Conservation (phyloP, 441 rosid genomes). For the Eutrema salsugineum region DNA sequence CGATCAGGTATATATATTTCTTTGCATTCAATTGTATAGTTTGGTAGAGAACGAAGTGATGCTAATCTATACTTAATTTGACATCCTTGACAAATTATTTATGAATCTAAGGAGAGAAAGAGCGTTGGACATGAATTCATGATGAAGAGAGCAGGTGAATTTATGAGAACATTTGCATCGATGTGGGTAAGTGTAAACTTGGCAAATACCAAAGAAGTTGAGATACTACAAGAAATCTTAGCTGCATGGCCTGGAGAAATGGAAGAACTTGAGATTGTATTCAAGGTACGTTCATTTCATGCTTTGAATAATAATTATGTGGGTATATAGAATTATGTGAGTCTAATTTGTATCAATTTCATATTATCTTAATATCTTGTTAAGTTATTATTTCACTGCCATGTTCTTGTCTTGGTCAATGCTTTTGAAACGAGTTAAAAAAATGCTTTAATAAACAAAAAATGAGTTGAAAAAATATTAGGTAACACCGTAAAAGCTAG, state of each 20-base stretch:
- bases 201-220: no score
- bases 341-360: no score
- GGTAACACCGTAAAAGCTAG: no score
- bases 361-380: no score
- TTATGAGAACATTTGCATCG: neutral
- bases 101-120: neutral
- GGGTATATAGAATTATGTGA: neutral
- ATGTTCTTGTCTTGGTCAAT: no score
- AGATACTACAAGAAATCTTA: neutral
- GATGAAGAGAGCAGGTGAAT: neutral
- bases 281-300: neutral
- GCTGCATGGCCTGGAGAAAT: neutral
- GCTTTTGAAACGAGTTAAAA: no score
- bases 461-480: no score
- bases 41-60: neutral
- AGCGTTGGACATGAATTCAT: neutral
- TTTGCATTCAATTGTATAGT: neutral
- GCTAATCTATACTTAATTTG: neutral
- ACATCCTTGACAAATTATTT: no score
- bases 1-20: neutral
- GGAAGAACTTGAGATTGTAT: neutral
- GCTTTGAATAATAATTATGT: neutral
- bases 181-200: constrained; percentile 1
- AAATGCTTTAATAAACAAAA: no score
- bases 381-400: no score